phyloP scores from a whole-genome alignment of 2,329 filamentous ascomycete species.

The Pochonia chlamydosporia region DNA sequence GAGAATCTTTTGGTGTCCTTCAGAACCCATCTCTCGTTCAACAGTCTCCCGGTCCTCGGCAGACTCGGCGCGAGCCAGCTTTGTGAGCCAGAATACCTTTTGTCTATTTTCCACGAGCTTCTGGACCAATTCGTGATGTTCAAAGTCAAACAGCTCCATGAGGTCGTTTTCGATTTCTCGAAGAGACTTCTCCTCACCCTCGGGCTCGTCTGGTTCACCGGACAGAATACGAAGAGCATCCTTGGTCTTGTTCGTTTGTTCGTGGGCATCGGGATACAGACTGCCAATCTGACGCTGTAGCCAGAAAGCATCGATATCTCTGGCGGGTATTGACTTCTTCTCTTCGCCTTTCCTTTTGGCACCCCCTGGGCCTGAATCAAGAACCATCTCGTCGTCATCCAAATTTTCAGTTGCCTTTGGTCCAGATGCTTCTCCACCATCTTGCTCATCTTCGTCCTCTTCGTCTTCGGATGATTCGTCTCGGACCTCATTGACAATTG shows the following conservation, averaged over 20 bases:
- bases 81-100: conserved; percentile 92
- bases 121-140: conserved; percentile 87
- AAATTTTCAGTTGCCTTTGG: conserved; percentile 32
- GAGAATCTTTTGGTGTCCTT: conserved; percentile 79
- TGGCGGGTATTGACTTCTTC: conserved; percentile 64
- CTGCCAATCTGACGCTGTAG: conserved; percentile 85
- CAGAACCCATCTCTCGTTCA: conserved; percentile 86
- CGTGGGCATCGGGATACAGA: conserved; percentile 85
- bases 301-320: conserved; percentile 97
- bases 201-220: conserved; percentile 61
- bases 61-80: conserved; percentile 75
- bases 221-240: conserved; percentile 78
- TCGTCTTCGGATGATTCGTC: conserved; percentile 84
- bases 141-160: conserved; percentile 97
- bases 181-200: conserved; percentile 76
- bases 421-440: conserved; percentile 29
- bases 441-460: conserved; percentile 50
- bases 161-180: conserved; percentile 96
- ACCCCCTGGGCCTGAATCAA: conserved; percentile 58
- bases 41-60: conserved; percentile 69
- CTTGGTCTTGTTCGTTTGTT: conserved; percentile 86
- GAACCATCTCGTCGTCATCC: conserved; percentile 76
- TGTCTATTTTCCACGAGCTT: conserved; percentile 89
- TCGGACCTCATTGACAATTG: conserved; percentile 76
- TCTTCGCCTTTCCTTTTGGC: conserved; percentile 43